Evolutionary conservation across 176 grass and related monocot species (phyloP), one percentile per base, ranked within the genome.

Genomic region (Zea luxurians): DNA sequence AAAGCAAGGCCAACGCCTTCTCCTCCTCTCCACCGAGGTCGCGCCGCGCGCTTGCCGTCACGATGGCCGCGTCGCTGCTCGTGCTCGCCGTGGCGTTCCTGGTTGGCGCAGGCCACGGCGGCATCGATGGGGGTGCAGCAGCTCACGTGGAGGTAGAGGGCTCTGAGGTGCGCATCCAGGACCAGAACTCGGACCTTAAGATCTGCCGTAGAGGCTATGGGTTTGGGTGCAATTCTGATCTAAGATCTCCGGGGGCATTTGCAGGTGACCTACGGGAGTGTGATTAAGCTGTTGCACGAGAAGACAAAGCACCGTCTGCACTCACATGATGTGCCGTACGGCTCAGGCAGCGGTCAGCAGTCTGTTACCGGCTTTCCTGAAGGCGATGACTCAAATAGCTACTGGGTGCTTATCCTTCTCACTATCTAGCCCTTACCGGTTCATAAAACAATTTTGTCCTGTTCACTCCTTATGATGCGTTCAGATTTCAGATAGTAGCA

Each of bases 261-360:
- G 60, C 64, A 94, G 92, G 78, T 94, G 42, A 86, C 92, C 1
- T 94, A 73, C 37, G 86, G 88, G 16, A 88, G 73, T 48, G 84
- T 90, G 44, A 20, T 94, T 40, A 94, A 94, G 82, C 74, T 94
- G 88, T 89, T 91, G 88, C 92, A 94, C 59, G 88, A 94, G 40
- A 91, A 74, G 83, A 88, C 92, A 15, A 94, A 94, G 86, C 83
- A 82, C 64, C 83, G 92, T 68, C 75, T 94, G 50, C 92, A 94
- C 81, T 94, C 92, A 44, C 92, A 94, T 76, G 92, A 94, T 38
- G 83, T 94, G 68, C 88, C 92, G 5, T 94, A 94, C 27, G 92
- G 92, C 13, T 91, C 92, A 0, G 92, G 92, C 67, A 94, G 92
- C 80, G 92, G 92, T 12, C 88, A 94, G 83, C 92, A 91, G 59